Evolutionary conservation across 768 basidiomycete genomes (phyloP), one percentile per base, ranked within the genome.

Genomic region (Sutorius australiensis): DNA sequence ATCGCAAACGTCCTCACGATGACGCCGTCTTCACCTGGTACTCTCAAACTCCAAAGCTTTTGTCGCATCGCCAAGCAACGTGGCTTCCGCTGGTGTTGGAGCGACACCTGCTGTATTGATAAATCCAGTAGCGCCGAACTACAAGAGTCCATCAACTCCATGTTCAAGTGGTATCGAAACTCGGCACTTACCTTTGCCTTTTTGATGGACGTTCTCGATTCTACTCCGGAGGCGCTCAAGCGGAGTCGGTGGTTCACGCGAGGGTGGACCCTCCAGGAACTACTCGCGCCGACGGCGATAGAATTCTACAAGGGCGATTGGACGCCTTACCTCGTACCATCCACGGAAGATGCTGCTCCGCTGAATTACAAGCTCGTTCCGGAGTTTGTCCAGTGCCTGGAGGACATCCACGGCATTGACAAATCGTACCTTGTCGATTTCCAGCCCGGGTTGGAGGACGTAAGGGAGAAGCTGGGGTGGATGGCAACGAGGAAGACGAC

Each of bases 151-250:
- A 64, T 70, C 40, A 58, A 61, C n/a, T 63, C 62, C 45, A 70
- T 70, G 69, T 71, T 71, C 24, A 57, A 24, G 13, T 70, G 68
- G 68, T 70, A 69, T 30, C 56, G 66, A 27, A 61, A 64, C 32
- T 67, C 69, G 0, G 51, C 55, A 2, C 48, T 71, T 31, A 71
- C 69, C n/a, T 54, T 69, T 27, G 60, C 64, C n/a, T 64, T 69
- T 47, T 57, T 70, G 8, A 14, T 40, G 24, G 66, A 67, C 14
- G 62, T 67, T 28, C 50, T 51, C 33, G 39, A 53, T 5, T 36
- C 54, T 16, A 57, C 53, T 1, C 30, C 31, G 2, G 55, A 56
- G 0, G 58, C 58, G 10, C 59, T 68, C 50, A 53, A 42, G 40
- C 53, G 27, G 0, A 66, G 66, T 30, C 53, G 51, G 6, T 67